Conservation (phyloP, 805 yeast species). For the Metschnikowia aberdeeniae region DNA sequence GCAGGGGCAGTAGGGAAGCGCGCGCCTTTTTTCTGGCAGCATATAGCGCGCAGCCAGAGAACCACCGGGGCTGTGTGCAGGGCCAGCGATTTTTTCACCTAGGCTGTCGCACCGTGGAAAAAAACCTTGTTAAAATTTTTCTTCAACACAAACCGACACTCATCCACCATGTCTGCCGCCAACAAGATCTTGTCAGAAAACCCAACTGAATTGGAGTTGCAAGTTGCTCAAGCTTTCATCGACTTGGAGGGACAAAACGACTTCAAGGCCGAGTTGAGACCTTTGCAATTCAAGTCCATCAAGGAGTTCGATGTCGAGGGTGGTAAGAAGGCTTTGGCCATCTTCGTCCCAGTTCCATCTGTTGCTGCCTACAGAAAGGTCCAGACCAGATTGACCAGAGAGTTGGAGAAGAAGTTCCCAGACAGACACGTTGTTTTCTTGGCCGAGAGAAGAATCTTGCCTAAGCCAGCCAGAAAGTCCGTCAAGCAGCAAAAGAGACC, state of each 20-base stretch:
- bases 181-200: slow-evolving; percentile 90
- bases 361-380: slow-evolving; percentile 92
- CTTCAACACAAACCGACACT: slow-evolving; percentile 14
- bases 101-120: slow-evolving; percentile 10
- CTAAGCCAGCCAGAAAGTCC: slow-evolving; percentile 96
- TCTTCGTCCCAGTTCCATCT: slow-evolving; percentile 97
- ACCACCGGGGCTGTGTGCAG: slow-evolving; percentile 11
- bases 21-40: not conserved
- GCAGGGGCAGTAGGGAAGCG: not conserved
- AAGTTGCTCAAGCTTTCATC: slow-evolving; percentile 97
- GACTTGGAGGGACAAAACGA: slow-evolving; percentile 97
- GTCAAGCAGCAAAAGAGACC: slow-evolving; percentile 98
- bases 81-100: slow-evolving; percentile 12
- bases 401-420: slow-evolving; percentile 99
- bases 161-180: slow-evolving; percentile 84
- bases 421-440: slow-evolving; percentile 99
- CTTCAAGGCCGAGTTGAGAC: slow-evolving; percentile 96
- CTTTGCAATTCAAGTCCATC: slow-evolving; percentile 97
- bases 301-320: slow-evolving; percentile 97
- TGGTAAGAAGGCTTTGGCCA: slow-evolving; percentile 97
- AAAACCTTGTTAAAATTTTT: slow-evolving; percentile 15
- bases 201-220: slow-evolving; percentile 98
- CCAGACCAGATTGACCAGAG: slow-evolving; percentile 96
- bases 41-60: not conserved
- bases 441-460: slow-evolving; percentile 99